Percentiles rank a stretch among this genome's conserved stretches.
Evolutionary conservation across 2,329 filamentous ascomycete genomes (phyloP).

Genomic region (Pseudogymnoascus sp.): DNA sequence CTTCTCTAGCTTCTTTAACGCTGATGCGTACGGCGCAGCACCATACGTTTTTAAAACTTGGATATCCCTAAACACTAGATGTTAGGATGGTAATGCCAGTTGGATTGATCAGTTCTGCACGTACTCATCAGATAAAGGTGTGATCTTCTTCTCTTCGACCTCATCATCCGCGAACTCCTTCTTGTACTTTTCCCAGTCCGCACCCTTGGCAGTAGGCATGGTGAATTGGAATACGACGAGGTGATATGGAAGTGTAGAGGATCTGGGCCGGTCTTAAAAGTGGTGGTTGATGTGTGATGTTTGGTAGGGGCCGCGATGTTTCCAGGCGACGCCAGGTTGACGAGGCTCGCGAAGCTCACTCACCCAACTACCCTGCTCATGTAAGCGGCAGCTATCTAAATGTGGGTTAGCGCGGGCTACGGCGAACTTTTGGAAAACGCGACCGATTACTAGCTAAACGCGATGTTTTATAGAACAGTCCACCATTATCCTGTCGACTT

Average conservation of each 20-base stretch:
- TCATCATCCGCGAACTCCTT: conserved; percentile 97
- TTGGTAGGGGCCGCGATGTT: conserved; percentile 2
- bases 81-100: background rate
- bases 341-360: conserved; percentile 11
- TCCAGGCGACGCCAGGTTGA: conserved; percentile 9
- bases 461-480: conserved; percentile 17
- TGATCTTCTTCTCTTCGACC: conserved; percentile 99
- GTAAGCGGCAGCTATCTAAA: conserved; percentile 16
- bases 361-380: conserved; percentile 6
- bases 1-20: conserved; percentile 95
- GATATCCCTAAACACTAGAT: conserved; percentile 67
- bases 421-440: conserved; percentile 20
- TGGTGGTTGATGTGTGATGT: conserved; percentile 9
- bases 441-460: conserved; percentile 19
- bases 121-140: conserved; percentile 91
- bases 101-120: conserved; percentile 30
- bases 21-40: conserved; percentile 87
- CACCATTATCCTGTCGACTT: conserved; percentile 13
- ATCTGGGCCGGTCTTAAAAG: conserved; percentile 3
- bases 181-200: conserved; percentile 97
- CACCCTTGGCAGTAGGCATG: conserved; percentile 87
- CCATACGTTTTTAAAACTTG: conserved; percentile 99
- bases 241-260: background rate
- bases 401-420: conserved; percentile 16
- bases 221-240: conserved; percentile 32